Base-by-base conservation (phyloP, 2,329 filamentous ascomycete genomes). In the Purpureocillium lavendulum region DNA sequence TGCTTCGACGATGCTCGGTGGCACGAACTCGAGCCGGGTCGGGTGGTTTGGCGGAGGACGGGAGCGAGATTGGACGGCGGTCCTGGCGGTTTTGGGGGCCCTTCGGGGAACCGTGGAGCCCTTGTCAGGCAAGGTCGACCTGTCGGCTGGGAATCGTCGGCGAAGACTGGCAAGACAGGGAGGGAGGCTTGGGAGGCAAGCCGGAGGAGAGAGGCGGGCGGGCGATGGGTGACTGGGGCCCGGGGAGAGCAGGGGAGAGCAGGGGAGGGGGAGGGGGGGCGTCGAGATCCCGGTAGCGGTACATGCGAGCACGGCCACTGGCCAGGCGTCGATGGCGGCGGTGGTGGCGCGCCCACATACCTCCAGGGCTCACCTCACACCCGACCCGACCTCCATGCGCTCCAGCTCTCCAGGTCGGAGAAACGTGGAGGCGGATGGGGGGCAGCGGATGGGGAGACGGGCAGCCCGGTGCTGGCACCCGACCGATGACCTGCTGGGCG, bases 231-330 rank as follows among this genome's bases (percentile, higher is more conserved):
- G n/a, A n/a, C n/a, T n/a, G n/a, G n/a, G n/a, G n/a, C n/a, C n/a
- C n/a, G n/a, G n/a, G n/a, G n/a, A n/a, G n/a, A n/a, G 6, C 21
- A 10, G 21, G 21, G 21, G 21, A 26, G 21, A 6, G 21, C 21
- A 26, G 21, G 6, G 6, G 6, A 26, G 21, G 21, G 21, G 21
- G 10, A 10, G 21, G 21, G 6, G 21, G 21, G 21, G 21, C 21
- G 31, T 10, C 26, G 15, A 36, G 35, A 36, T 36, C 26, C n/a
- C 35, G 35, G 35, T 36, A 36, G 35, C 35, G 35, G 35, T 30
- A 30, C 35, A 14, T 14, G 26, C 21, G 16, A 21, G 31, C n/a
- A 14, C 30, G 30, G 14, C 12, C 31, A 14, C 24, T 30, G 35
- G 26, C 35, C n/a, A 10, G 21, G 21, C 21, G 21, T 5, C 21